Base-by-base conservation (phyloP, 2,329 filamentous ascomycete genomes). In the Pestalotiopsis sp. region DNA sequence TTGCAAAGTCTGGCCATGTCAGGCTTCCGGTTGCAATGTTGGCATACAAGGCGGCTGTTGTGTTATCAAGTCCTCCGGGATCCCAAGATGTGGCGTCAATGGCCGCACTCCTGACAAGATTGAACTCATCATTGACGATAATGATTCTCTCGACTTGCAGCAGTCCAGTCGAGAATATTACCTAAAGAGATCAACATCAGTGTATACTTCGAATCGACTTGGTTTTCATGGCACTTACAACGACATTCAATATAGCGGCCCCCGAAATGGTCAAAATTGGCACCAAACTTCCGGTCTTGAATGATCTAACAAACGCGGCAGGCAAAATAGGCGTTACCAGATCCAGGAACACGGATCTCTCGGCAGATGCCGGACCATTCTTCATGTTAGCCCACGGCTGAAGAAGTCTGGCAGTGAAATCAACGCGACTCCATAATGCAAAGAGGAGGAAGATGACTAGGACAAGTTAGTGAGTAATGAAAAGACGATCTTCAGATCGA, bases 301-400 rank as follows among this genome's bases (percentile, higher is more conserved):
- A 44, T 2, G 40, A 35, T 4, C 26, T 62, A 11, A 30, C 38
- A 17, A 65, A 17, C 20, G 59, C 40, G 11, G 24, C 38, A 11
- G 40, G 52, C 52, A 44, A 56, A 24, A 30, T 26, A 9, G 63
- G 62, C 6, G 64, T 58, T 14, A 68, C 13, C 1, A 65, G 30
- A 11, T 68, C 67, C 9, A 68, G n/a, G 3, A 68, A 35, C 10
- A 68, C 2, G 1, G 63, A 66, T 6, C 48, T 48, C 3, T 68
- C 57, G 4, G 58, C 63, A 4, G 56, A 30, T 13, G 30, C 17
- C 20, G 67, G 57, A 3, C 67, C 67, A 3, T 56, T 20, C 17
- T 24, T 48, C 11, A 68, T 48, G 10, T 68, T 66, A 11, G 39
- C 44, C 67, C 67, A 68, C 2, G 67, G 67, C 20, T 65, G 63